Evolutionary conservation across 352 stramenopile genomes (phyloP).

Genomic region (Thalassiosira hispida): DNA sequence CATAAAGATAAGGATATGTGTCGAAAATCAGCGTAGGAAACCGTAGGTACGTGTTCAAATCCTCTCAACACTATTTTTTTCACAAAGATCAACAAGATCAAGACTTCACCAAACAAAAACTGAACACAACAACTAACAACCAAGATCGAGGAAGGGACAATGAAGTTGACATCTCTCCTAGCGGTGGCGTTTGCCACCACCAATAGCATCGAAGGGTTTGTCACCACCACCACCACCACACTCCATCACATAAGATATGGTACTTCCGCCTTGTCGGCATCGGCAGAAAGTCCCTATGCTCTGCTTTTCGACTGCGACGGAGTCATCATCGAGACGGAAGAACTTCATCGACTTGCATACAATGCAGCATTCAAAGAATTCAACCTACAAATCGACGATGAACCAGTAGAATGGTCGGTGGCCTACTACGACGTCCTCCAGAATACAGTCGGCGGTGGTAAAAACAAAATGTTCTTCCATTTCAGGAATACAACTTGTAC

Average conservation of each 20-base stretch:
- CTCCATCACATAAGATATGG: background rate
- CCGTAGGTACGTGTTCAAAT: background rate
- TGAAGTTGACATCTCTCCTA: slow-evolving; percentile 14
- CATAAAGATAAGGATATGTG: too few relatives aligned
- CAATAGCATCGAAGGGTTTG: slow-evolving; percentile 6
- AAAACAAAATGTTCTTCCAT: slow-evolving; percentile 86
- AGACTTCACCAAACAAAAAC: background rate
- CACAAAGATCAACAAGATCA: too few relatives aligned
- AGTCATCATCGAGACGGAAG: slow-evolving; percentile 87
- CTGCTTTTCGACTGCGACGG: slow-evolving; percentile 86
- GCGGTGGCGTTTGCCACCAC: background rate
- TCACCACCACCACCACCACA: background rate
- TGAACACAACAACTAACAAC: background rate
- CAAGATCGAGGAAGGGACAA: too few relatives aligned
- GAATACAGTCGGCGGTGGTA: slow-evolving; percentile 87
- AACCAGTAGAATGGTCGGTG: slow-evolving; percentile 83
- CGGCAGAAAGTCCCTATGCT: slow-evolving; percentile 41
- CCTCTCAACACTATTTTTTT: background rate
- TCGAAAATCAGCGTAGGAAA: too few relatives aligned
- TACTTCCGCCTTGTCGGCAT: slow-evolving; percentile 3
- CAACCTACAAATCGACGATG: slow-evolving; percentile 65
- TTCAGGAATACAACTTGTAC: slow-evolving; percentile 74
- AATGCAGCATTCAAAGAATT: slow-evolving; percentile 85
- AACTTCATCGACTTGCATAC: slow-evolving; percentile 87
- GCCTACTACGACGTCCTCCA: slow-evolving; percentile 87